Conservation (phyloP, 208 protist genomes). For the Trichomonas vaginalis region DNA sequence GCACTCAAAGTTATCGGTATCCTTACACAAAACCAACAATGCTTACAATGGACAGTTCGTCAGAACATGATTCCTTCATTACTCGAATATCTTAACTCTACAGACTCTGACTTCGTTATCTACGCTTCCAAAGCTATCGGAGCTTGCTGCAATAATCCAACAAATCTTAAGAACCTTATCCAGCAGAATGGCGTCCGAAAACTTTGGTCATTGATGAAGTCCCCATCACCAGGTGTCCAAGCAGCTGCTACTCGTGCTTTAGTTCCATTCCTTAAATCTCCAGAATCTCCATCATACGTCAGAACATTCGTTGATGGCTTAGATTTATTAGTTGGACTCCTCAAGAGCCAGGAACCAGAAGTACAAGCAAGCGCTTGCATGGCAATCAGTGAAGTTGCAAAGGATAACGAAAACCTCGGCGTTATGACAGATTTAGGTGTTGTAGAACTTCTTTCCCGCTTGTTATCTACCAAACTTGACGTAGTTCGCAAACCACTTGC, state of each 20-base stretch:
- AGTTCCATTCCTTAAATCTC: background rate
- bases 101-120: background rate
- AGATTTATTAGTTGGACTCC: background rate
- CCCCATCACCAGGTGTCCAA: background rate
- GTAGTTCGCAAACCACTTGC: background rate
- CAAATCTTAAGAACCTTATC: background rate
- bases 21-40: background rate
- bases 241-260: background rate
- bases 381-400: conserved; percentile 4
- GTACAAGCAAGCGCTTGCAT: background rate
- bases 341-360: background rate
- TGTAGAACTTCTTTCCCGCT: background rate
- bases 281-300: background rate
- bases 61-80: background rate
- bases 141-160: background rate
- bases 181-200: background rate
- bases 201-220: background rate
- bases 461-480: background rate
- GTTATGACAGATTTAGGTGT: conserved; percentile 9
- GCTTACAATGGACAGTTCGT: background rate
- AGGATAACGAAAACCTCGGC: background rate
- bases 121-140: background rate
- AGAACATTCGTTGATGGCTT: background rate
- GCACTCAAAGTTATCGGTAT: background rate
- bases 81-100: background rate